These are phyloP conservation scores for Tetracladium marchalianum DNA, from an alignment of 495 filamentous ascomycete genomes.

Conservation along the genomic window DNA sequence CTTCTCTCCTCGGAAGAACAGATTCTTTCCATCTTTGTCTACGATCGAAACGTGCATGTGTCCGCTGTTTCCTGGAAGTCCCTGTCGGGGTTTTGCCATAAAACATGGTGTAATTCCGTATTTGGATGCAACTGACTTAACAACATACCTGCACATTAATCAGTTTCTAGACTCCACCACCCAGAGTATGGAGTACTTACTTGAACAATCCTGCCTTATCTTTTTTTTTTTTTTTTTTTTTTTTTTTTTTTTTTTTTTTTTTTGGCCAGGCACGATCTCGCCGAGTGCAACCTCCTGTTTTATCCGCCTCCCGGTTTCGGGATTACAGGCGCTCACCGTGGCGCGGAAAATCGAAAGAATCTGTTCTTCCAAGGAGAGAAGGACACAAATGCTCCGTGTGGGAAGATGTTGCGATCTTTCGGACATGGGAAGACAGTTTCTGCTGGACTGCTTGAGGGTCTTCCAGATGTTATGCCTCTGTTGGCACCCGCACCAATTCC, in stretches of 20 bases:
- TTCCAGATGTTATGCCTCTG: slow-evolving; percentile 93
- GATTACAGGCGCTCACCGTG: no score
- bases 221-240: no score
- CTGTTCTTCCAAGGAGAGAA: slow-evolving; percentile 63
- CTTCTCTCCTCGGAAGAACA: slow-evolving; percentile 61
- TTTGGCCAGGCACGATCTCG: no score
- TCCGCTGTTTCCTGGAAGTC: slow-evolving; percentile 84
- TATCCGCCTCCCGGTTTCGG: no score
- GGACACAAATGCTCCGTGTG: slow-evolving; percentile 61
- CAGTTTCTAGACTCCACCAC: background rate
- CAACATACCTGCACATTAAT: slow-evolving; percentile 48
- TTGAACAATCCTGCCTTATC: slow-evolving; percentile 91
- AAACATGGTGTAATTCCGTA: slow-evolving; percentile 93
- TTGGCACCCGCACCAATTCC: slow-evolving; percentile 90
- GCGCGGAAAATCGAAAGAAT: slow-evolving; percentile 61
- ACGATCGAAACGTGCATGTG: slow-evolving; percentile 90
- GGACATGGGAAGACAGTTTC: slow-evolving; percentile 84
- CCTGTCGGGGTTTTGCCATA: slow-evolving; percentile 95
- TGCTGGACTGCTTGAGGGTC: slow-evolving; percentile 76
- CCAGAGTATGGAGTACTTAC: slow-evolving; percentile 29
- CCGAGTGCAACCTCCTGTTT: no score
- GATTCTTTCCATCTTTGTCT: slow-evolving; percentile 60
- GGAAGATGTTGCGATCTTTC: slow-evolving; percentile 71
- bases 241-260: no score
- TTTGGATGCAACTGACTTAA: slow-evolving; percentile 75